Percentiles rank a stretch among this genome's conserved stretches.
Conservation (phyloP, 1,284 basidiomycete species). For the Rhodotorula sp. region DNA sequence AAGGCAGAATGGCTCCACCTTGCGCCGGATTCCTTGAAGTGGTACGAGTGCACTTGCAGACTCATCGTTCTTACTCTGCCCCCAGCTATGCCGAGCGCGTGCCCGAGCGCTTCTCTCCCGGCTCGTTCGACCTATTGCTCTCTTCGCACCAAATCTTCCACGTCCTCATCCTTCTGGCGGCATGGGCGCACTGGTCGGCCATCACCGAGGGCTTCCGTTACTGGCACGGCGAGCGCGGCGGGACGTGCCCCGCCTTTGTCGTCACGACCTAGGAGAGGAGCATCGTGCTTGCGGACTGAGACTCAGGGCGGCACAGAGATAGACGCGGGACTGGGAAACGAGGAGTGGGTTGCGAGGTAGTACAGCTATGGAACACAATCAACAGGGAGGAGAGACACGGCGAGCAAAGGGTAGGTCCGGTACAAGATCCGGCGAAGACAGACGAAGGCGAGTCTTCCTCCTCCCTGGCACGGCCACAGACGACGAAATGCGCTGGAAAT, state of each 20-base stretch:
- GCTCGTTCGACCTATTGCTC: conserved; percentile 40
- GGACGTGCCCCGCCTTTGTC: conserved; percentile 1
- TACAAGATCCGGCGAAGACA: too few species aligned
- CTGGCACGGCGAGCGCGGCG: conserved; percentile 24
- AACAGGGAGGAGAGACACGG: too few species aligned
- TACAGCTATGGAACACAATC: too few species aligned
- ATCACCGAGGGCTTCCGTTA: conserved; percentile 29
- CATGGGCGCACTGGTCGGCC: conserved; percentile 13
- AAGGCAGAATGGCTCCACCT: background rate
- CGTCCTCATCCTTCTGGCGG: conserved; percentile 37
- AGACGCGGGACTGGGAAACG: too few species aligned
- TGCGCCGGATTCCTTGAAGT: background rate
- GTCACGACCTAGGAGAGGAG: background rate
- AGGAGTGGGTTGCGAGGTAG: too few species aligned
- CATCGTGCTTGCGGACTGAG: too few species aligned
- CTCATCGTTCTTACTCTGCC: background rate
- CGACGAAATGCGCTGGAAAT: too few species aligned
- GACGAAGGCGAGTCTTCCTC: too few species aligned
- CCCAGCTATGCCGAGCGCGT: conserved; percentile 42
- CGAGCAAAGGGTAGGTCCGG: too few species aligned
- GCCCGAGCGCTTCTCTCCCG: conserved; percentile 42
- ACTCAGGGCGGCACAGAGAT: too few species aligned
- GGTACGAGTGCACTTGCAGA: background rate
- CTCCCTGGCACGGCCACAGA: too few species aligned
- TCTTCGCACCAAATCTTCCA: conserved; percentile 46